Conservation (phyloP, 2,329 filamentous ascomycete genomes). For the Zasmidium angulare region DNA sequence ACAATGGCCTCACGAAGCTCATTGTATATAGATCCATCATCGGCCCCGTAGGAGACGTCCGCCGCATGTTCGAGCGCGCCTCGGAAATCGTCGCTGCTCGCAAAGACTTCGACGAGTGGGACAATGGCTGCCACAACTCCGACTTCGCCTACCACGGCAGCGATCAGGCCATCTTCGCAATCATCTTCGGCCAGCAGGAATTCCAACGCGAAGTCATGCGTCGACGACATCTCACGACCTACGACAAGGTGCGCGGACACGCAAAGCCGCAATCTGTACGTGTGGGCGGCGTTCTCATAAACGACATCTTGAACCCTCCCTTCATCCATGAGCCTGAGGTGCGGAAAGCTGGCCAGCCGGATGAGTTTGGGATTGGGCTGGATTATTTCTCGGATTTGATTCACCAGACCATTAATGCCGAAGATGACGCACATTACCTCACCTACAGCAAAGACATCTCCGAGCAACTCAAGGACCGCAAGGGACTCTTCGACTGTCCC, state of each 20-base stretch:
- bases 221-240: constrained; percentile 18
- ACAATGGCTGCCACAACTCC: constrained; percentile 27
- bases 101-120: constrained; percentile 21
- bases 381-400: constrained; percentile 30
- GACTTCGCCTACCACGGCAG: constrained; percentile 28
- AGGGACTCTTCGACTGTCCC: constrained; percentile 11
- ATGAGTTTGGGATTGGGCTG: constrained; percentile 33
- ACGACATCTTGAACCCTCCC: constrained; percentile 19
- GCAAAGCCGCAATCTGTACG: constrained; percentile 14
- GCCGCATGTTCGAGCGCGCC: constrained; percentile 23
- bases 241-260: constrained; percentile 10
- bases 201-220: constrained; percentile 31
- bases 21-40: constrained; percentile 20
- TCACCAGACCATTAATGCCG: constrained; percentile 25
- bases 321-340: constrained; percentile 22
- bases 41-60: constrained; percentile 27
- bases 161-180: constrained; percentile 28
- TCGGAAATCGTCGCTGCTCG: constrained; percentile 22
- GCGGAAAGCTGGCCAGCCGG: constrained; percentile 44
- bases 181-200: constrained; percentile 32
- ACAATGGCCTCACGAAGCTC: not conserved
- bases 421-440: constrained; percentile 17
- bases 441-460: constrained; percentile 10
- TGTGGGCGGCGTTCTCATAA: constrained; percentile 20
- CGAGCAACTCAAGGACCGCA: constrained; percentile 15